Percentiles rank a stretch among this genome's conserved stretches.
Evolutionary conservation across 352 stramenopile species (phyloP).

Genomic region (Aphanomyces stellatus): DNA sequence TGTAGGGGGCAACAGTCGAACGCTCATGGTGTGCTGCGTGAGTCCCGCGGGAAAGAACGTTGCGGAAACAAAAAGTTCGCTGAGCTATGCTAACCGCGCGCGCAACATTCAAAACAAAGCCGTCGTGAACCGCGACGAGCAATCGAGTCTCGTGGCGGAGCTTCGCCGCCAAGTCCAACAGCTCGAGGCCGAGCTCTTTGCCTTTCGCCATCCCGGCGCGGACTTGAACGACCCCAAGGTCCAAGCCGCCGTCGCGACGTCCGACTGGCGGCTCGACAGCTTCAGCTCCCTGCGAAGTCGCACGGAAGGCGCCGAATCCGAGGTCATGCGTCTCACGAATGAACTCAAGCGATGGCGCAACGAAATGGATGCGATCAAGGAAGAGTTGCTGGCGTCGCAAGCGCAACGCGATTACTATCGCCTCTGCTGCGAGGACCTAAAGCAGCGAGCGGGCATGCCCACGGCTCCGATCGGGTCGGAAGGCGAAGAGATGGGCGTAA

Average conservation of each 20-base stretch:
- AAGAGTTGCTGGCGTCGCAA: conserved; percentile 81
- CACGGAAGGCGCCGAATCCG: conserved; percentile 71
- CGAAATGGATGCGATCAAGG: conserved; percentile 69
- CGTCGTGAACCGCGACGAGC: conserved; percentile 78
- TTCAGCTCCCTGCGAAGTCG: conserved; percentile 60
- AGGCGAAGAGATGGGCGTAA: conserved; percentile 44
- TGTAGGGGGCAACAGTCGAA: conserved; percentile 80
- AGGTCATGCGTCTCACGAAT: conserved; percentile 56
- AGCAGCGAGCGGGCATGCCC: conserved; percentile 17
- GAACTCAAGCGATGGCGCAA: conserved; percentile 72
- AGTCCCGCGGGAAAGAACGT: conserved; percentile 87
- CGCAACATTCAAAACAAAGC: conserved; percentile 87
- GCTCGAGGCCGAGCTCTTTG: conserved; percentile 75
- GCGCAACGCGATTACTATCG: conserved; percentile 71
- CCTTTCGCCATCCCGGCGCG: conserved; percentile 67
- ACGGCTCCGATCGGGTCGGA: conserved; percentile 26
- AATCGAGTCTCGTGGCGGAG: conserved; percentile 58
- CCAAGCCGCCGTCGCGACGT: conserved; percentile 28
- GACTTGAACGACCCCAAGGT: conserved; percentile 73
- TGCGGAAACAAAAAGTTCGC: conserved; percentile 86
- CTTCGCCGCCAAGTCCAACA: conserved; percentile 68
- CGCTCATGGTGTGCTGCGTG: conserved; percentile 89
- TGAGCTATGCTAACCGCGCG: conserved; percentile 89
- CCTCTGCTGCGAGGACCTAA: conserved; percentile 52
- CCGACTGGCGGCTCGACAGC: conserved; percentile 59